Evolutionary conservation across 2,329 filamentous ascomycete genomes (phyloP).

Genomic region (Aspergillus niger): DNA sequence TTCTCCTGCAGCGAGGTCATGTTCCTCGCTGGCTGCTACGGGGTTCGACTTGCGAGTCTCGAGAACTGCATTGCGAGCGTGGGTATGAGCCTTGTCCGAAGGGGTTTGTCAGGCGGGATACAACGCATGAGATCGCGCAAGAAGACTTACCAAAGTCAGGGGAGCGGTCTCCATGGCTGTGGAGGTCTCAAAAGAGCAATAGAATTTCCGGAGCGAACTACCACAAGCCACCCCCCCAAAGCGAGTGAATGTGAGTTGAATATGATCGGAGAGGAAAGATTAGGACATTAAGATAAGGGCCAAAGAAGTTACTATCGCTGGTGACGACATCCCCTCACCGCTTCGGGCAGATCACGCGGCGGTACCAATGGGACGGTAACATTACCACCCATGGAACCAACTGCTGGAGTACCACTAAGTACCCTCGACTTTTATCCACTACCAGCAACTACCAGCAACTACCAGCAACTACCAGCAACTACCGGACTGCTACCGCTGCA

Average conservation of each 20-base stretch:
- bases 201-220: neutral
- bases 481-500: too few relatives aligned
- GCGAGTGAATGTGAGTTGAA: neutral
- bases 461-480: too few relatives aligned
- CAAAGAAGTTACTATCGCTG: neutral
- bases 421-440: too few relatives aligned
- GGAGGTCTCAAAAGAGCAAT: neutral
- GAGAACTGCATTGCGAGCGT: constrained; percentile 79
- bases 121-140: neutral
- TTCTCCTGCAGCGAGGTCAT: constrained; percentile 83
- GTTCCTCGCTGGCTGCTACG: constrained; percentile 80
- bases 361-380: constrained; percentile 16
- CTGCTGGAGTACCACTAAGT: too few relatives aligned
- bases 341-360: constrained; percentile 2
- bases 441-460: too few relatives aligned
- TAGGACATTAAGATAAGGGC: neutral
- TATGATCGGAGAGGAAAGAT: neutral
- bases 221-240: neutral
- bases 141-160: constrained; percentile 59
- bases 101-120: constrained; percentile 13
- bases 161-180: constrained; percentile 67
- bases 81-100: constrained; percentile 71
- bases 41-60: constrained; percentile 70
- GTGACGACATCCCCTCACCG: constrained; percentile 10
- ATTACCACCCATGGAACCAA: constrained; percentile 9